Evolutionary conservation across 1,139 yeast species (phyloP).

Genomic region (Debaryomycetaceae sp.): DNA sequence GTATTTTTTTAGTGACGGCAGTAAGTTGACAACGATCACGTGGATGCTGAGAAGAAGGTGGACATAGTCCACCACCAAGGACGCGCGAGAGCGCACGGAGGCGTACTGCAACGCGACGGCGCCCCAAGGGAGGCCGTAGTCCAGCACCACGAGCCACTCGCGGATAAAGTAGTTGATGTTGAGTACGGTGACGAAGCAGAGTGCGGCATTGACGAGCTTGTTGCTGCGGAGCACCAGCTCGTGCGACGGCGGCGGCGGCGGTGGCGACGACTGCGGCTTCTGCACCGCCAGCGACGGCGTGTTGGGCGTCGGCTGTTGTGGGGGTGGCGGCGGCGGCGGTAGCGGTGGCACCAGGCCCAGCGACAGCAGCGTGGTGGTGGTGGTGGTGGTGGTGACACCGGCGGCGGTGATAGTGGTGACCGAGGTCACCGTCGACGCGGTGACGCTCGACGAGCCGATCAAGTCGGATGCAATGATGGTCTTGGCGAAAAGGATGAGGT

Average conservation of each 20-base stretch:
- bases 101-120: too few relatives aligned
- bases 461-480: constrained; percentile 48
- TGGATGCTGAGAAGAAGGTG: constrained; percentile 40
- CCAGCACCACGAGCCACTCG: constrained; percentile 9
- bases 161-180: constrained; percentile 24
- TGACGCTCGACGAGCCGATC: constrained; percentile 33
- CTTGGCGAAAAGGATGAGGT: constrained; percentile 42
- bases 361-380: constrained; percentile 11
- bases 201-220: constrained; percentile 22
- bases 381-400: constrained; percentile 12
- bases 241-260: constrained; percentile 1
- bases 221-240: constrained; percentile 18
- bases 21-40: constrained; percentile 34
- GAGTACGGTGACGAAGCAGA: constrained; percentile 27
- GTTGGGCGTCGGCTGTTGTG: constrained; percentile 2
- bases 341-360: background rate
- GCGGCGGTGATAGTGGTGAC: constrained; percentile 16
- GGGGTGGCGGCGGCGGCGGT: constrained; percentile 1
- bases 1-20: constrained; percentile 24
- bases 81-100: too few relatives aligned
- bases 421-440: constrained; percentile 18
- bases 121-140: too few relatives aligned
- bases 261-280: background rate
- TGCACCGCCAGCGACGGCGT: background rate
- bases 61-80: constrained; percentile 15